Conservation (phyloP, 192 early-diverging fungal species). For the Backusella luteola region DNA sequence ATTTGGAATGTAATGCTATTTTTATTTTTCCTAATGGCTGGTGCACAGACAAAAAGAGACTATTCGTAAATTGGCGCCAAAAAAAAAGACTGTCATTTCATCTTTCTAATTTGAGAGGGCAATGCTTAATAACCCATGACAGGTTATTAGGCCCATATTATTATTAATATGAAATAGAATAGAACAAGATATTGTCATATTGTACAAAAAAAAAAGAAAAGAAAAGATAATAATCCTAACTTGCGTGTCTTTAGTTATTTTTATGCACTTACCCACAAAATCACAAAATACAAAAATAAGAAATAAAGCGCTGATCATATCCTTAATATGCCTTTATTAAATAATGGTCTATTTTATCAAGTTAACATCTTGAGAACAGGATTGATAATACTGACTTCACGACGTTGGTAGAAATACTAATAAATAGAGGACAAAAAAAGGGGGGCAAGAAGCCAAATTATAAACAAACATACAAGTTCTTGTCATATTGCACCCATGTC, state of each 20-base stretch:
- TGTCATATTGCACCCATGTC: neutral
- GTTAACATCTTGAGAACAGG: neutral
- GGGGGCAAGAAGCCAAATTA: neutral
- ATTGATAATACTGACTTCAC: neutral
- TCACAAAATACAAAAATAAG: neutral
- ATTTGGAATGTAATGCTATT: neutral
- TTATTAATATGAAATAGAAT: neutral
- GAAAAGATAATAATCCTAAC: neutral
- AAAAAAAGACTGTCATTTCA: neutral
- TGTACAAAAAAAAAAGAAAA: no score
- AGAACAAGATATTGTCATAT: neutral
- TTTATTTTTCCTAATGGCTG: neutral
- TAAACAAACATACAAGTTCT: neutral
- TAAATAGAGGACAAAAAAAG: neutral
- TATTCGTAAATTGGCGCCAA: neutral
- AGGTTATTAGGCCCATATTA: neutral
- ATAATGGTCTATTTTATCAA: neutral
- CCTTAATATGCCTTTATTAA: neutral
- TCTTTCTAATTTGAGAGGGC: neutral
- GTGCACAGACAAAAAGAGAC: neutral
- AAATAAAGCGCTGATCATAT: neutral
- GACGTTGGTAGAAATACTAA: neutral
- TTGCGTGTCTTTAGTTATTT: neutral
- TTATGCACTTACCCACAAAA: neutral
- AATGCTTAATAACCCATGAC: neutral